Evolutionary conservation across 495 filamentous ascomycete genomes (phyloP), one percentile per base, ranked within the genome.

Genomic region (Aspergillus panamensis): DNA sequence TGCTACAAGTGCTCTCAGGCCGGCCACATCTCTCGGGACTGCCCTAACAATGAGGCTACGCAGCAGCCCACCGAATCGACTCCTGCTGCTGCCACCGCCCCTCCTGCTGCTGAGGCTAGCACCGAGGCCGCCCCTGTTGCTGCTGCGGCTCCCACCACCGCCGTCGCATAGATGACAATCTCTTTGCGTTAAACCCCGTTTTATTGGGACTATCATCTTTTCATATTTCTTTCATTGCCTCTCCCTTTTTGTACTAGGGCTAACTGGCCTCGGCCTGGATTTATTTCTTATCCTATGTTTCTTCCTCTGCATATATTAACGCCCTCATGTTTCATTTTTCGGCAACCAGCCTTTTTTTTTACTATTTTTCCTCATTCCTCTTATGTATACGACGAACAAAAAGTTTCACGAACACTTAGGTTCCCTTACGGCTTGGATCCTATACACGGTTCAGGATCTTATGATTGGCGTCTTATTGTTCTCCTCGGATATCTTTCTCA

Each of bases 1-100:
- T 99, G 95, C 85, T 99, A 99, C 80, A 88, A 92, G 71, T 99
- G 95, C 71, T 89, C 92, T 55, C 87, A 96, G 77, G 83, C 89
- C 44, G 94, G 95, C 20, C 95, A 99, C 77, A 99, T 98, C 72
- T 95, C 90, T 47, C 88, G 92, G 50, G 93, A 97, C 54, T 97
- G 93, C 79, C 85, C 91, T 21, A 74, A 70, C 61, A 74, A 74
- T 63, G 82, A 92, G 71, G 74, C 77, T 55, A 80, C 64, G 43
- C 60, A 69, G 51, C 45, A 65, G 8, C 57, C 62, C 57, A 63
- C 76, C 69, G 63, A 75, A 73, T 58, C 70, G n/a, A 55, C 73
- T 58, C 40, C 69, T 31, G 57, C 66, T 21, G 70, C 66, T 50
- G 63, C 63, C 35, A 40, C 57, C 62, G 70, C 77, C 73, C 61